These are phyloP conservation scores for Xylaria sp. DNA, from an alignment of 495 filamentous ascomycete species.

Conservation along the genomic window DNA sequence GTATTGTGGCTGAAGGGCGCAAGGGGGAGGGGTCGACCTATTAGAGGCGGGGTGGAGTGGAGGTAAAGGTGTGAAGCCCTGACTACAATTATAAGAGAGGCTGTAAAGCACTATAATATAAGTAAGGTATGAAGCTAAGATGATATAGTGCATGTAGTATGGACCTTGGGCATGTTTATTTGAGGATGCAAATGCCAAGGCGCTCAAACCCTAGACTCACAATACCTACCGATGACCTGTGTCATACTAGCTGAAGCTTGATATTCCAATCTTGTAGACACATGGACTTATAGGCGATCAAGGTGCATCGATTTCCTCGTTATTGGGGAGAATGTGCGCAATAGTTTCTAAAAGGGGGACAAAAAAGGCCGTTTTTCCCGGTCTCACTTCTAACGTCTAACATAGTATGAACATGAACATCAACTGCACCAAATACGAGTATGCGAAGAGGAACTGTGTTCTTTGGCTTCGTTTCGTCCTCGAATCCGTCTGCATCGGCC, in stretches of 20 bases:
- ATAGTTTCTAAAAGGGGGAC: background rate
- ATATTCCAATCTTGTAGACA: background rate
- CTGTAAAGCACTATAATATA: background rate
- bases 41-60: background rate
- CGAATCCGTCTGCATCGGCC: slow-evolving; percentile 72
- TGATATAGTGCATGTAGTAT: background rate
- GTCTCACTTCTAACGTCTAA: slow-evolving; percentile 38
- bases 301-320: background rate
- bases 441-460: slow-evolving; percentile 94
- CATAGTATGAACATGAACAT: slow-evolving; percentile 94
- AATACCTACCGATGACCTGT: background rate
- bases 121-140: background rate
- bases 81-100: background rate
- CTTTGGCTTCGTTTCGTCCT: slow-evolving; percentile 85
- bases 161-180: background rate
- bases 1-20: background rate
- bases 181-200: background rate
- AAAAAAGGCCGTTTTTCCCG: background rate
- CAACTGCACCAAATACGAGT: slow-evolving; percentile 92
- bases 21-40: slow-evolving; percentile 5
- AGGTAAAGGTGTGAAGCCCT: background rate
- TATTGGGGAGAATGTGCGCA: slow-evolving; percentile 2
- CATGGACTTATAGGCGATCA: background rate
- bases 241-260: background rate
- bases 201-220: background rate